Evolutionary conservation across 495 filamentous ascomycete species (phyloP).

Genomic region (Podospora pseudopauciseta): DNA sequence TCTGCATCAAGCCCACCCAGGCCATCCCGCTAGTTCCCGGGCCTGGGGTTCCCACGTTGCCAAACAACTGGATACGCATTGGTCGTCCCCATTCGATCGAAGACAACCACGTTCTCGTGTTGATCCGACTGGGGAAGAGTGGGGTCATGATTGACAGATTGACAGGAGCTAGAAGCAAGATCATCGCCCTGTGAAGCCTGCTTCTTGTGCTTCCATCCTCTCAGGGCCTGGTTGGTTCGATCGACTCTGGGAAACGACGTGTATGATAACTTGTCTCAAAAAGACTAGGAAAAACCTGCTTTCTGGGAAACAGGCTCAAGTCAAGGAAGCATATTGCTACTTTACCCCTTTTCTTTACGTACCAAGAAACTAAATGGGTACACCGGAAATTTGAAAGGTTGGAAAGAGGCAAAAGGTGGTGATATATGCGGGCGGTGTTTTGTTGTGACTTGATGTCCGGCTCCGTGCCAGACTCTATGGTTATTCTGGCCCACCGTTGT

Average conservation of each 20-base stretch:
- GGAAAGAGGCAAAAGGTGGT: background rate
- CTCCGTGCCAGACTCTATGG: background rate
- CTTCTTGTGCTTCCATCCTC: background rate
- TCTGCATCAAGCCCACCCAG: background rate
- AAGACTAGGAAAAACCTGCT: background rate
- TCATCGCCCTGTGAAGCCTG: background rate
- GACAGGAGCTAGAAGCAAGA: background rate
- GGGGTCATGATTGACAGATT: background rate
- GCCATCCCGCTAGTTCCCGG: background rate
- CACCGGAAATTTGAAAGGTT: background rate
- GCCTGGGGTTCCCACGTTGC: background rate
- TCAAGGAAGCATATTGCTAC: background rate
- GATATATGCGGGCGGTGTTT: background rate
- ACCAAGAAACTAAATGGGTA: background rate
- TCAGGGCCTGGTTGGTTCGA: background rate
- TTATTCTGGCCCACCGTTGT: background rate
- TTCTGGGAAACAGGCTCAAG: background rate
- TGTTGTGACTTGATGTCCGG: background rate
- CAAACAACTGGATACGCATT: background rate
- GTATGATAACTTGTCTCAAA: background rate
- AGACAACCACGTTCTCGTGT: background rate
- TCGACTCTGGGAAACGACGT: background rate
- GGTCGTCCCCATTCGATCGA: background rate
- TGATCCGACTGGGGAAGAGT: background rate
- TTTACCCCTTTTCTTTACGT: background rate